Evolutionary conservation across 192 early-diverging fungal genomes (phyloP), one percentile per base, ranked within the genome.

Genomic region (Rhizophagus sp.): DNA sequence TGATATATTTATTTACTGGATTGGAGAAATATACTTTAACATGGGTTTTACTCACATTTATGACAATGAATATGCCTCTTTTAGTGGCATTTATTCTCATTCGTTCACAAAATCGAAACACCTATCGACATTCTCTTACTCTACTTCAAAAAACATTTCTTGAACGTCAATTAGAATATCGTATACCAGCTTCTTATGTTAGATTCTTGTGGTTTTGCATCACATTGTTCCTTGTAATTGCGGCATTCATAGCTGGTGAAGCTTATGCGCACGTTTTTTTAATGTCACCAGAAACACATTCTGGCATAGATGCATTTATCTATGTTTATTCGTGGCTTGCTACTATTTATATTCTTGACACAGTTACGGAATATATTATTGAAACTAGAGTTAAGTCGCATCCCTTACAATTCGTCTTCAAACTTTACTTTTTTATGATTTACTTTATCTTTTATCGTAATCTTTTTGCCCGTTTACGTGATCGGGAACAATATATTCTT

Each of bases 381-480:
- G 87, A 86, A 15, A 83, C 86, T 2, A 87, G 88, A 34, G 87
- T 94, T 24, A 86, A 88, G 11, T 93, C 90, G 2, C 91, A 93
- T 82, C 92, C 92, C 2, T 75, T 94, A 49, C 87, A 90, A 65
- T 92, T 89, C 68, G 88, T 90, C 41, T 94, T 92, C 82, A 90
- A 91, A 74, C 84, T 93, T 70, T 94, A 94, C 76, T 94, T 92
- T 71, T 93, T 92, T 81, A 92, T 93, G 88, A 91, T 92, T 27
- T 94, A 94, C 79, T 94, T 93, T 78, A 92, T 94, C 73, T 94
- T 94, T 80, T 93, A 94, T 82, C 88, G 93, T 66, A 94, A 92
- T 73, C 78, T 94, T 70, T 94, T 94, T 83, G 92, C 91, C 24
- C 88, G 92, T 1, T 83, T 94, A 50, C 90, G 92, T 74, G 89